Percentiles rank a stretch among this genome's conserved stretches.
phyloP scores from a whole-genome alignment of 805 yeast genomes.

The Myxozyma nipponensis region DNA sequence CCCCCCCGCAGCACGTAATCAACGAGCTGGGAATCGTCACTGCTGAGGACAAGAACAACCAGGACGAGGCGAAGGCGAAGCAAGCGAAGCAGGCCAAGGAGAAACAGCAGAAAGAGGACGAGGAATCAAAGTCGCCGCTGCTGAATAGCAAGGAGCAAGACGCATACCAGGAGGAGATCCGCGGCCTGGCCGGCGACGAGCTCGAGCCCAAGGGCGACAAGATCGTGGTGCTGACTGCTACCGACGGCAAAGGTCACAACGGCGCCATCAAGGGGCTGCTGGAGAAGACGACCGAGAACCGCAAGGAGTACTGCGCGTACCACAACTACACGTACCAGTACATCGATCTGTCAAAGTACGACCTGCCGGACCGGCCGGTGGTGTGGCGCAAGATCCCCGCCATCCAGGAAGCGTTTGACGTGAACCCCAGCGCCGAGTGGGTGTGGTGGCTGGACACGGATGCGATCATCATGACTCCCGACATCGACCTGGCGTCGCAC shows the following conservation, averaged over 20 bases:
- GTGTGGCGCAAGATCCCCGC: slow-evolving; percentile 39
- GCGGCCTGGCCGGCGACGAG: neutral
- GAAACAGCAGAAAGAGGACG: neutral
- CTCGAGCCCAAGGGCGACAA: slow-evolving; percentile 21
- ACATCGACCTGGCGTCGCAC: slow-evolving; percentile 32
- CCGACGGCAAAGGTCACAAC: slow-evolving; percentile 29
- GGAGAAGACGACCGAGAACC: slow-evolving; percentile 29
- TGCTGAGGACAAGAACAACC: too few species aligned
- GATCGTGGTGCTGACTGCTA: slow-evolving; percentile 29
- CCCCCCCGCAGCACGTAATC: too few species aligned
- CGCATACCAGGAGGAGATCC: neutral
- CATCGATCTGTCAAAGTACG: slow-evolving; percentile 31
- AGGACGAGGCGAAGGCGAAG: neutral
- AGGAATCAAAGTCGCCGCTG: neutral
- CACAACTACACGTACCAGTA: slow-evolving; percentile 35
- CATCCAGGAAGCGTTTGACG: slow-evolving; percentile 33
- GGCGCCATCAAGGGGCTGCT: slow-evolving; percentile 15
- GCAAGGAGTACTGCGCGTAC: slow-evolving; percentile 34
- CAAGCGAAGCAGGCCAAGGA: neutral
- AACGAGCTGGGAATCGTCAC: too few species aligned
- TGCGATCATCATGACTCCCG: slow-evolving; percentile 36
- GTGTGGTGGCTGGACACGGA: slow-evolving; percentile 42
- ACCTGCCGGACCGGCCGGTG: slow-evolving; percentile 11
- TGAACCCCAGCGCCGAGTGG: slow-evolving; percentile 39
- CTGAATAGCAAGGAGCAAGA: neutral